Conservation (phyloP, 2,329 filamentous ascomycete genomes). For the Dactylellina haptotyla region DNA sequence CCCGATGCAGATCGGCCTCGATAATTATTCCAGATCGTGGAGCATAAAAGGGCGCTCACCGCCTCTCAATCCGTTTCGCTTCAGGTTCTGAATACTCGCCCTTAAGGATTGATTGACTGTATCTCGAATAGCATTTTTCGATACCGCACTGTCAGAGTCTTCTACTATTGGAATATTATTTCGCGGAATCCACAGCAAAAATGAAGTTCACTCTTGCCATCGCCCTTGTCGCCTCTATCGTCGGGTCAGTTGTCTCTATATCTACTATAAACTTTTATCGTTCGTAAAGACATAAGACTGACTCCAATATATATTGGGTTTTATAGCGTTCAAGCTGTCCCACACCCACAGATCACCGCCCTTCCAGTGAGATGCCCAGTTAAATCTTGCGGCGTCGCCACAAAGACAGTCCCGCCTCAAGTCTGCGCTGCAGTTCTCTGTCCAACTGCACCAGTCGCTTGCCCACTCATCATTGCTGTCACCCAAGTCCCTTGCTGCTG, state of each 20-base stretch:
- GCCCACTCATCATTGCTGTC: conserved; percentile 28
- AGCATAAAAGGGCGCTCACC: conserved; percentile 32
- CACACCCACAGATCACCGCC: conserved; percentile 31
- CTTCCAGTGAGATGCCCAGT: conserved; percentile 11
- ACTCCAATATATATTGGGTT: neutral
- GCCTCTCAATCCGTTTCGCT: neutral
- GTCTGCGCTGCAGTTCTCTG: conserved; percentile 34
- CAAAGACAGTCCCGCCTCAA: conserved; percentile 11
- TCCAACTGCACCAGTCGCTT: conserved; percentile 4
- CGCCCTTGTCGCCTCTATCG: conserved; percentile 29
- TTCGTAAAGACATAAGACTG: neutral
- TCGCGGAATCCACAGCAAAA: neutral
- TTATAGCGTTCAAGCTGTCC: conserved; percentile 39
- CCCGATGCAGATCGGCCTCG: conserved; percentile 16
- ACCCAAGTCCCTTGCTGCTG: conserved; percentile 40
- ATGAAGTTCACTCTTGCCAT: conserved; percentile 52
- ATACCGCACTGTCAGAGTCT: neutral
- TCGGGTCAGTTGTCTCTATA: conserved; percentile 16
- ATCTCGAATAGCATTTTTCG: neutral
- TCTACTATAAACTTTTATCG: neutral
- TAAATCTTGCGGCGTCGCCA: conserved; percentile 17
- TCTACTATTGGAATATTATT: neutral
- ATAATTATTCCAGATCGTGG: neutral
- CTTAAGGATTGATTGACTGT: neutral
- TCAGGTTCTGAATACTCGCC: neutral